Evolutionary conservation across 306 rosid species (phyloP).

Genomic region (Fagus sylvatica): DNA sequence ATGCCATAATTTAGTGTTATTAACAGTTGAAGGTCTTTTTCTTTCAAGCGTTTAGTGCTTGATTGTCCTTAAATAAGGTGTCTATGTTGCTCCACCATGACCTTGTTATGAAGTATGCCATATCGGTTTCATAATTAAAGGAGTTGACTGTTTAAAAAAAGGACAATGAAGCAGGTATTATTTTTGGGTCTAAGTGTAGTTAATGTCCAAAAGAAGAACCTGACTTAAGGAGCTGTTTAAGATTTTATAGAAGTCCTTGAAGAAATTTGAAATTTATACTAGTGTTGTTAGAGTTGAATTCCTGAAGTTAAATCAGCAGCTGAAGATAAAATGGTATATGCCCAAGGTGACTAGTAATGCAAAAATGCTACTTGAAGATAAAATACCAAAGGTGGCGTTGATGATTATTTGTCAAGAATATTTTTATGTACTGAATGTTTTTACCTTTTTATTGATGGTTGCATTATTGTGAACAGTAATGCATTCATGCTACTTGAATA

Average conservation of each 20-base stretch:
- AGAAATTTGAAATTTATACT: not conserved
- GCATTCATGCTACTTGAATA: conserved; percentile 19
- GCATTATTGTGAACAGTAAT: not conserved
- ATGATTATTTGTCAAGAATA: not conserved
- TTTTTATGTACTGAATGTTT: not conserved
- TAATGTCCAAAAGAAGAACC: not conserved
- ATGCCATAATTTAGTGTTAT: not conserved
- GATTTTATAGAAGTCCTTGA: not conserved
- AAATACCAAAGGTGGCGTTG: not conserved
- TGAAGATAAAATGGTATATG: not conserved
- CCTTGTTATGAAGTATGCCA: not conserved
- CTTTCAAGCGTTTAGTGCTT: not conserved
- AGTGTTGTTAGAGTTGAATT: not conserved
- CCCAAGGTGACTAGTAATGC: not conserved
- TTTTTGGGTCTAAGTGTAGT: not conserved
- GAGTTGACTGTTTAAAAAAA: not conserved
- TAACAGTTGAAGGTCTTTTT: not conserved
- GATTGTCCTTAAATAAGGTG: not conserved
- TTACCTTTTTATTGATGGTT: not conserved
- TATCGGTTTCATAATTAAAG: not conserved
- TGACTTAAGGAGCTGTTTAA: conserved; percentile 1
- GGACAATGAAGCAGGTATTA: not conserved
- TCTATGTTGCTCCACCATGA: not conserved
- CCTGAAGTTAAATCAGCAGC: not conserved
- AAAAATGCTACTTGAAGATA: too few relatives aligned